Evolutionary conservation across 352 stramenopile species (phyloP).

Genomic region (Phytophthora agathidicida): DNA sequence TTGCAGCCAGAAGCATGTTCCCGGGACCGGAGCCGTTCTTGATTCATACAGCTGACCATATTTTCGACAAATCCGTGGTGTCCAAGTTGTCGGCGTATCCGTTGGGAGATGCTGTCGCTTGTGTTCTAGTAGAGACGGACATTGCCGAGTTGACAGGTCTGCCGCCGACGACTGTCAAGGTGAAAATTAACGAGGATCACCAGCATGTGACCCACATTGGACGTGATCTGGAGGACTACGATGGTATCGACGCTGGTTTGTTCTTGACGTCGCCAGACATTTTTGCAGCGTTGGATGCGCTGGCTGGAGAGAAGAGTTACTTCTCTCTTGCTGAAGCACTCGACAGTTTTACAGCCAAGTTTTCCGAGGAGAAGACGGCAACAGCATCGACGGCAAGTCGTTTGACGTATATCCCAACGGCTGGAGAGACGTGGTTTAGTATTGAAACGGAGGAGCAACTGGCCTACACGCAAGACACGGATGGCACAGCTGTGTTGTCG

Average conservation of each 20-base stretch:
- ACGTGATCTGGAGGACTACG: conserved; percentile 56
- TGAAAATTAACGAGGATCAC: conserved; percentile 62
- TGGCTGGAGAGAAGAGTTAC: conserved; percentile 68
- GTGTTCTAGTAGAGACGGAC: conserved; percentile 78
- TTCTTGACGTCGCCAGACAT: conserved; percentile 77
- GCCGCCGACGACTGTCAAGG: conserved; percentile 62
- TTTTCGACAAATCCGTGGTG: conserved; percentile 87
- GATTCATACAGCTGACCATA: conserved; percentile 87
- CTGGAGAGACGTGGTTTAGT: conserved; percentile 82
- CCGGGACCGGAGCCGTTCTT: conserved; percentile 64
- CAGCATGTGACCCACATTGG: conserved; percentile 62
- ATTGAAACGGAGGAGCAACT: conserved; percentile 86
- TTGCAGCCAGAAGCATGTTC: conserved; percentile 76
- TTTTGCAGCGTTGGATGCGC: conserved; percentile 65
- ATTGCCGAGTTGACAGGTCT: conserved; percentile 65
- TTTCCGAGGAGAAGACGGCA: background rate
- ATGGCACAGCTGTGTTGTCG: conserved; percentile 66
- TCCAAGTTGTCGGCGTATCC: conserved; percentile 63
- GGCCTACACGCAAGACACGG: conserved; percentile 76
- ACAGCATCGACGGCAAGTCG: conserved; percentile 46
- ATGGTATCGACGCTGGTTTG: conserved; percentile 73
- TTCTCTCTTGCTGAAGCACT: conserved; percentile 82
- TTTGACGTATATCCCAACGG: conserved; percentile 65
- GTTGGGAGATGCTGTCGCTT: conserved; percentile 63
- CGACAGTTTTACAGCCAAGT: conserved; percentile 57